Evolutionary conservation across 495 filamentous ascomycete species (phyloP).

Genomic region (Recurvomyces mirabilis): DNA sequence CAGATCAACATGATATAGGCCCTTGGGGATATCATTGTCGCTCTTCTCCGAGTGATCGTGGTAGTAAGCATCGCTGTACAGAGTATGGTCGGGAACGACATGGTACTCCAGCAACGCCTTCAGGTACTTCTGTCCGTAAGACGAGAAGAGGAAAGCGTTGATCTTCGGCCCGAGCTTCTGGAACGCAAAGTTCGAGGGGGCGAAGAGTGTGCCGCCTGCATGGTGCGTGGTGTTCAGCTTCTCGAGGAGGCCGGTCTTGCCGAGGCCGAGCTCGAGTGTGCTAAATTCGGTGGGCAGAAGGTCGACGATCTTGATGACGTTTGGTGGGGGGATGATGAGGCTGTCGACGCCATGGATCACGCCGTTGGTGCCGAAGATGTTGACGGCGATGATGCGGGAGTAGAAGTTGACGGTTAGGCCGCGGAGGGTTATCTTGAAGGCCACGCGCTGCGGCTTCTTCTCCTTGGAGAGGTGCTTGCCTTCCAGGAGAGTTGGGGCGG

Average conservation of each 20-base stretch:
- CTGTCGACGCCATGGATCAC: conserved; percentile 64
- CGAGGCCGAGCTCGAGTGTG: conserved; percentile 60
- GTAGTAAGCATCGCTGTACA: conserved; percentile 76
- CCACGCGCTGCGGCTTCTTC: conserved; percentile 52
- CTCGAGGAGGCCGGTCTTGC: conserved; percentile 52
- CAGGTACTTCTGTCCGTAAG: conserved; percentile 57
- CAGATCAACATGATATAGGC: conserved; percentile 50
- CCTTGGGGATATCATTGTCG: conserved; percentile 22
- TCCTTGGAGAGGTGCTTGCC: conserved; percentile 43
- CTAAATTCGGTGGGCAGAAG: conserved; percentile 62
- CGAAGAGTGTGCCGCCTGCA: conserved; percentile 58
- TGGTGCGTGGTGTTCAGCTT: conserved; percentile 35
- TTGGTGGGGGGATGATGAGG: conserved; percentile 63
- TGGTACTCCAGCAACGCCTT: conserved; percentile 67
- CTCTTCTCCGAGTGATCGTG: conserved; percentile 21
- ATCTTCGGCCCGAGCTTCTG: conserved; percentile 51
- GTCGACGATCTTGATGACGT: conserved; percentile 46
- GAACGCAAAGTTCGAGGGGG: conserved; percentile 68
- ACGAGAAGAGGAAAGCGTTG: conserved; percentile 69
- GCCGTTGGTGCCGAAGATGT: conserved; percentile 64
- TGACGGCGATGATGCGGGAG: conserved; percentile 48
- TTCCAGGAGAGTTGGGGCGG: conserved; percentile 56
- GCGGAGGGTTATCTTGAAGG: conserved; percentile 43
- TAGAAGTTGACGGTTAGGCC: conserved; percentile 65
- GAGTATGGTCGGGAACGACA: conserved; percentile 56